These are phyloP conservation scores for Kwoniella sp. DNA, from an alignment of 768 basidiomycete species.

Conservation along the genomic window DNA sequence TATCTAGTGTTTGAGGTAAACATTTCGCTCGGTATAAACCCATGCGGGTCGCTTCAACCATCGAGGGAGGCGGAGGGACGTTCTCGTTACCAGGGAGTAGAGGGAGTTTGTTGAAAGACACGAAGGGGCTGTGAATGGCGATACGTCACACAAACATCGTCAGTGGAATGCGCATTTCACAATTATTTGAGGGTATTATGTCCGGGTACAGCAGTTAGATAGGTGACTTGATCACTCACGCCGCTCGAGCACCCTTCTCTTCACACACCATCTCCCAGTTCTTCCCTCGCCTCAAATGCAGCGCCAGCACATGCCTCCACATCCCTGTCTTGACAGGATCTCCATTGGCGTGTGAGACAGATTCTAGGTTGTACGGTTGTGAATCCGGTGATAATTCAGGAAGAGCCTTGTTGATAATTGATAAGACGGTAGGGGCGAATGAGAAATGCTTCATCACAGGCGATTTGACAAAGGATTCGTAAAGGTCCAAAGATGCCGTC, in stretches of 20 bases:
- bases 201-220: no score
- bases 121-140: conserved; percentile 42
- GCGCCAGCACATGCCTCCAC: conserved; percentile 51
- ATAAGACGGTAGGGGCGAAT: conserved; percentile 48
- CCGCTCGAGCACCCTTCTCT: conserved; percentile 34
- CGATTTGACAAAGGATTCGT: conserved; percentile 42
- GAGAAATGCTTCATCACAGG: conserved; percentile 53
- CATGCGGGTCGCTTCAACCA: conserved; percentile 46
- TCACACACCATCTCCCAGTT: conserved; percentile 42
- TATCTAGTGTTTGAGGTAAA: conserved; percentile 46
- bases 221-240: conserved; percentile 51
- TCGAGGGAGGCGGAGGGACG: conserved; percentile 45
- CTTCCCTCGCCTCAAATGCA: conserved; percentile 47
- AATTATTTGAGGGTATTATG: no score
- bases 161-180: no score
- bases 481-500: conserved; percentile 37
- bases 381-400: conserved; percentile 39
- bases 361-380: conserved; percentile 32
- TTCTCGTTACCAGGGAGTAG: conserved; percentile 53
- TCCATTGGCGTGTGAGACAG: conserved; percentile 19
- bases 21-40: conserved; percentile 54
- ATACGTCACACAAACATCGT: no score
- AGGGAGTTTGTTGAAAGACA: conserved; percentile 52
- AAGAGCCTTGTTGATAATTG: conserved; percentile 44
- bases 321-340: conserved; percentile 21